phyloP scores from a whole-genome alignment of 1,139 yeast species.

The Pichia sp. region DNA sequence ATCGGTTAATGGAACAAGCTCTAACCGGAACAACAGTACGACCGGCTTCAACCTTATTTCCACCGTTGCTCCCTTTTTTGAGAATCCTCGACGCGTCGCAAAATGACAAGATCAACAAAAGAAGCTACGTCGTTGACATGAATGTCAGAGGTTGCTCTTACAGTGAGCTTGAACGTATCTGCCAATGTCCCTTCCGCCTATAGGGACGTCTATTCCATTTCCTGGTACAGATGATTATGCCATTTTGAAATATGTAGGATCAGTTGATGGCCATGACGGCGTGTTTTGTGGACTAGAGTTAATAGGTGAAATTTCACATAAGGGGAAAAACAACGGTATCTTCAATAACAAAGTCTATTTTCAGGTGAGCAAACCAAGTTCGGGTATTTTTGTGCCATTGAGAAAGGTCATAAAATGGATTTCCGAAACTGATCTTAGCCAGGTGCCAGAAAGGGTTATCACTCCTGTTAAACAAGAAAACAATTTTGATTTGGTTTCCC shows the following conservation, averaged over 20 bases:
- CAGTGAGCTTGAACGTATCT: too few species aligned
- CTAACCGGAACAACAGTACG: too few species aligned
- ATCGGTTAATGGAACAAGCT: too few species aligned
- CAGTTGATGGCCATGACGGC: conserved; percentile 66
- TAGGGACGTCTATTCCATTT: conserved; percentile 7
- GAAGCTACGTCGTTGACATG: too few species aligned
- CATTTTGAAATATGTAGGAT: conserved; percentile 62
- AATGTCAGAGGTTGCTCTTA: too few species aligned
- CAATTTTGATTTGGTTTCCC: background rate
- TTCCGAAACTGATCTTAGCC: background rate
- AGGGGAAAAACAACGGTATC: conserved; percentile 78
- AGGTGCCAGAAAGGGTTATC: background rate
- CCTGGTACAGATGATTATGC: conserved; percentile 31
- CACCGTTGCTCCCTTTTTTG: too few species aligned
- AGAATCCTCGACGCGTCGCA: too few species aligned
- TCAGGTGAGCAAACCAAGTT: conserved; percentile 46
- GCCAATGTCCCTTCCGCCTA: conserved; percentile 5
- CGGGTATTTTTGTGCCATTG: conserved; percentile 72
- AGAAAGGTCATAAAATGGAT: conserved; percentile 37
- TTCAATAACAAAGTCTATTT: conserved; percentile 59
- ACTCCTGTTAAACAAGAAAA: background rate
- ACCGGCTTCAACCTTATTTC: too few species aligned
- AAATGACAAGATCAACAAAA: too few species aligned
- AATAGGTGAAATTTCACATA: conserved; percentile 47
- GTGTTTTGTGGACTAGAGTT: conserved; percentile 87